Evolutionary conservation across 441 rosid species (phyloP).

Genomic region (Bocquillonia castaneifolia): DNA sequence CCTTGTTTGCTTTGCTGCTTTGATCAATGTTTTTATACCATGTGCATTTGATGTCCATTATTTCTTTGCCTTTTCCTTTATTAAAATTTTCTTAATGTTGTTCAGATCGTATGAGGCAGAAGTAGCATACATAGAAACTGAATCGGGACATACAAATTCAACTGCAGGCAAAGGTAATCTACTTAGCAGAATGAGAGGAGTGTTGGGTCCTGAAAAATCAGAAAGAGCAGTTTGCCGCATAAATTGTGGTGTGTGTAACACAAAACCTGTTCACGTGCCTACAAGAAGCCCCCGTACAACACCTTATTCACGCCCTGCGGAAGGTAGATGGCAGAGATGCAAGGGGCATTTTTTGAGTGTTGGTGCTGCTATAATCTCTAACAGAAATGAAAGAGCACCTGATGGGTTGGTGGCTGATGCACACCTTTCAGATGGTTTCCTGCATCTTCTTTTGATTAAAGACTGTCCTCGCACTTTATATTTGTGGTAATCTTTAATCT

Average conservation of each 20-base stretch:
- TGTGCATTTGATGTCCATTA: background rate
- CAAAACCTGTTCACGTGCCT: slow-evolving; percentile 29
- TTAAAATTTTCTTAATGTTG: slow-evolving; percentile 14
- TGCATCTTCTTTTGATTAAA: slow-evolving; percentile 78
- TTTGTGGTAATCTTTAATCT: slow-evolving; percentile 50
- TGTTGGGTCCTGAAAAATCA: slow-evolving; percentile 37
- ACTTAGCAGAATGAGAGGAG: slow-evolving; percentile 33
- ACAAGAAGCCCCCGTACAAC: slow-evolving; percentile 21
- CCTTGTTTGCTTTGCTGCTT: too few relatives aligned
- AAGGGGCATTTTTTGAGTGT: slow-evolving; percentile 73
- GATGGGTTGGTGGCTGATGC: slow-evolving; percentile 97
- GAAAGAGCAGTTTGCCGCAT: slow-evolving; percentile 61
- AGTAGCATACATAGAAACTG: slow-evolving; percentile 58
- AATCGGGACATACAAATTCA: slow-evolving; percentile 42
- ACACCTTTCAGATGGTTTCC: slow-evolving; percentile 86
- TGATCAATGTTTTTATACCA: background rate
- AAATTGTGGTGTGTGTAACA: slow-evolving; percentile 57
- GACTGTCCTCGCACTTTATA: slow-evolving; percentile 79
- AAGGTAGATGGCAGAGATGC: slow-evolving; percentile 52
- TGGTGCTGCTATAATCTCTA: slow-evolving; percentile 86
- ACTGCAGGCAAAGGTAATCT: slow-evolving; percentile 28
- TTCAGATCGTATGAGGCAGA: slow-evolving; percentile 83
- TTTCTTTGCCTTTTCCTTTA: background rate
- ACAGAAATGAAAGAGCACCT: slow-evolving; percentile 86
- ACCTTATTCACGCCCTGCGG: slow-evolving; percentile 36